A percentile compares a stretch with the other conserved stretches of the same genome.
Evolutionary conservation across 306 rosid species (phyloP).

Genomic region (Leucaena leucocephala): DNA sequence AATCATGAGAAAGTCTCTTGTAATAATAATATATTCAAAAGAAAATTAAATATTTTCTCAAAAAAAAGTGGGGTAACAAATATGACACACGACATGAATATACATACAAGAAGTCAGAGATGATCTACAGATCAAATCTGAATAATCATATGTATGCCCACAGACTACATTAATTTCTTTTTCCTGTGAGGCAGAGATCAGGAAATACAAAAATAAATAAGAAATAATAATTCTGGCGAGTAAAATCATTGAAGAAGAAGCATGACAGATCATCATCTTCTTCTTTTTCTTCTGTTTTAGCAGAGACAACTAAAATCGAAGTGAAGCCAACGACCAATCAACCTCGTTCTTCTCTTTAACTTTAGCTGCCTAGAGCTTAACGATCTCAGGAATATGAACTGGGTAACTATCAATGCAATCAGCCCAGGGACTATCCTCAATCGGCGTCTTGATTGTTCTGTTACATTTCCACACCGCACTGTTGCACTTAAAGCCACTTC

Average conservation of each 20-base stretch:
- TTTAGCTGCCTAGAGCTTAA: conserved; percentile 57
- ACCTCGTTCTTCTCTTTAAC: neutral
- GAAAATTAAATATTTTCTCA: conserved; percentile 4
- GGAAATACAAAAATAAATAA: neutral
- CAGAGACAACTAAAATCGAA: conserved; percentile 24
- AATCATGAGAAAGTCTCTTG: conserved; percentile 17
- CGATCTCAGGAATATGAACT: conserved; percentile 87
- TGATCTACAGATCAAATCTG: conserved; percentile 16
- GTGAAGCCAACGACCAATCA: conserved; percentile 5
- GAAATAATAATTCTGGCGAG: neutral
- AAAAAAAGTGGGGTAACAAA: conserved; percentile 21
- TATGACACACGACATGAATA: conserved; percentile 28
- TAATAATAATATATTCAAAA: neutral
- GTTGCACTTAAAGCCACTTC: conserved; percentile 94
- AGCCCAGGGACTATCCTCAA: conserved; percentile 73
- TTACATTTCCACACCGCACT: conserved; percentile 95
- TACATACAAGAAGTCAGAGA: neutral
- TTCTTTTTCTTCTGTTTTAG: neutral
- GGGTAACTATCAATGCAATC: conserved; percentile 89
- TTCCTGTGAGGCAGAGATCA: neutral
- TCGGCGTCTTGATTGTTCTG: conserved; percentile 54
- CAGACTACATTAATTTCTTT: neutral
- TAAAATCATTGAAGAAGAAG: neutral
- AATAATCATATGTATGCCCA: neutral
- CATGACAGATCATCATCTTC: neutral